Evolutionary conservation across 768 basidiomycete genomes (phyloP).

Genomic region (Kwoniella dendrophila): DNA sequence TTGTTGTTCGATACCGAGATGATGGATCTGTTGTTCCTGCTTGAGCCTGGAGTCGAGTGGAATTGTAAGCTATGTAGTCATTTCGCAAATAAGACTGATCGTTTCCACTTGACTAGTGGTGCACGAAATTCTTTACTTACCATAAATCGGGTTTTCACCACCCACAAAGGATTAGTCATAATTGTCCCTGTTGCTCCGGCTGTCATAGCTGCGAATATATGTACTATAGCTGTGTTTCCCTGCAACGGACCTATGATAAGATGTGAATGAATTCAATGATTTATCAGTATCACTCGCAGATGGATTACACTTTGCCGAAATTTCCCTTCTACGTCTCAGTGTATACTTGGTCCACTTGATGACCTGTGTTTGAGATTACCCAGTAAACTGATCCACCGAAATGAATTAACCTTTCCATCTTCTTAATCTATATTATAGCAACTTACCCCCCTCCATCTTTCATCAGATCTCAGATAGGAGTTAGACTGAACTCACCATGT

Average conservation of each 20-base stretch:
- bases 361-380: no score
- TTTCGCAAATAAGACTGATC: neutral
- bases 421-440: no score
- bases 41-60: conserved; percentile 69
- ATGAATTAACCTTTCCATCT: no score
- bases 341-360: no score
- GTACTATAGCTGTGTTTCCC: conserved; percentile 54
- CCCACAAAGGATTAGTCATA: conserved; percentile 95
- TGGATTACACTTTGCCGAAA: no score
- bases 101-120: neutral
- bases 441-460: neutral
- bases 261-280: conserved; percentile 5
- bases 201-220: conserved; percentile 92
- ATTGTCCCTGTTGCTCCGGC: conserved; percentile 92
- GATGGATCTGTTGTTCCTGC: conserved; percentile 63
- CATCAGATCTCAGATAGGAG: neutral
- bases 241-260: conserved; percentile 4
- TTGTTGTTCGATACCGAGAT: conserved; percentile 79
- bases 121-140: conserved; percentile 58
- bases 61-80: no score
- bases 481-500: conserved; percentile 35
- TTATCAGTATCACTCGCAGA: no score
- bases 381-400: no score
- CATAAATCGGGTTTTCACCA: conserved; percentile 99
- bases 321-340: no score